phyloP scores from a whole-genome alignment of 257 asterid species.

The Cinchona pubescens region DNA sequence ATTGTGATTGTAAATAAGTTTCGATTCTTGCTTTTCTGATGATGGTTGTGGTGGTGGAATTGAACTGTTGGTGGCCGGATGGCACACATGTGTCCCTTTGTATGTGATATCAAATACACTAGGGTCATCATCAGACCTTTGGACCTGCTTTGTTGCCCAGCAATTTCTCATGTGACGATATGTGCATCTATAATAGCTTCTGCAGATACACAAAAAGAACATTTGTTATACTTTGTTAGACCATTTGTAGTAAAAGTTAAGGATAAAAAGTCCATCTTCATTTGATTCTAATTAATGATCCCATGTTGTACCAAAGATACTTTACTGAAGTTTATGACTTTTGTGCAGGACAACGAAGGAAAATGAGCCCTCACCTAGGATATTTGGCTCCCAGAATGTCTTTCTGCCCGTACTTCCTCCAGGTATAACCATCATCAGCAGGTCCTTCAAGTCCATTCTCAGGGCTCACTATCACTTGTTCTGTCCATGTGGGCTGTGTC shows the following conservation, averaged over 20 bases:
- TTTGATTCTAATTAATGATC: neutral
- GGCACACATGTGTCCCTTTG: conserved; percentile 71
- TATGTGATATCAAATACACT: conserved; percentile 66
- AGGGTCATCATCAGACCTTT: conserved; percentile 84
- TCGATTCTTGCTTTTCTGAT: conserved; percentile 41
- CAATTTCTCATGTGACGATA: conserved; percentile 55
- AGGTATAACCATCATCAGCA: conserved; percentile 67
- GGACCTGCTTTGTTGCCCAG: conserved; percentile 95
- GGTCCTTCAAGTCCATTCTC: conserved; percentile 78
- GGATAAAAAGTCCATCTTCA: too few relatives aligned
- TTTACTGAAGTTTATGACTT: conserved; percentile 2
- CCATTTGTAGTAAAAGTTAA: neutral
- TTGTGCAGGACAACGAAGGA: conserved; percentile 2
- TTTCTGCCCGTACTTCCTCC: conserved; percentile 83
- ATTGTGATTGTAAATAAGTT: conserved; percentile 19
- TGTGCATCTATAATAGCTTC: conserved; percentile 93
- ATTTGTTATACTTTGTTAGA: conserved; percentile 8
- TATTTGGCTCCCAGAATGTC: conserved; percentile 55
- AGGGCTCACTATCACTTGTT: conserved; percentile 53
- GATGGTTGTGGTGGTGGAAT: conserved; percentile 41
- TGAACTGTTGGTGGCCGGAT: conserved; percentile 26
- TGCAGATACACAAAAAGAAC: conserved; percentile 30
- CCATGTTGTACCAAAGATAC: neutral
- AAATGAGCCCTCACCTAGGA: conserved; percentile 35
- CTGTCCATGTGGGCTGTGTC: conserved; percentile 69